Evolutionary conservation across 352 stramenopile genomes (phyloP), one percentile per base, ranked within the genome.

Genomic region (Globisporangium okanoganense): DNA sequence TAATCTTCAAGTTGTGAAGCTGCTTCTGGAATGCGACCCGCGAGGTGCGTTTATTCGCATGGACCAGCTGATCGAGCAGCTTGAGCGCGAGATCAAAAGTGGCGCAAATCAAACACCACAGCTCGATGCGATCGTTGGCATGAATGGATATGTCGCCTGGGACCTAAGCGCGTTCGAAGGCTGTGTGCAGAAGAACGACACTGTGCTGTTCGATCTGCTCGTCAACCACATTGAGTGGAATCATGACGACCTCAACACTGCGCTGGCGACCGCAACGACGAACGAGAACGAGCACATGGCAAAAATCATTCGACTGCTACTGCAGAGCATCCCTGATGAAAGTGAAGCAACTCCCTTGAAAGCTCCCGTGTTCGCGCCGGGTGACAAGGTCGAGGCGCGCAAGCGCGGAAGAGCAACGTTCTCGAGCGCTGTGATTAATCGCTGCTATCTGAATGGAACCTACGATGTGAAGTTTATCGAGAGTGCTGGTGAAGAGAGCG

Each of bases 21-120:
- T 69, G 13, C 33, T 78, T 14, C 62, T 78, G 5, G 29, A 61
- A 33, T 71, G 65, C 27, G 71, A 78, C 43, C 65, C 68, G 14
- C 67, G 71, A 29, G 71, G 71, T 8, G 33, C 22, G 5, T 40
- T 78, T 20, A 65, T 62, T 20, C 70, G 69, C 31, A 54, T 69
- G n/a, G 47, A 67, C 35, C 36, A 71, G 16, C 62, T 78, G 10
- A 49, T 78, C 4, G 41, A 57, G 25, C 45, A 52, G n/a, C 38
- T 78, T 6, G 35, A 57, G 13, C 58, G 65, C 22, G 56, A 56
- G 36, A 33, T 36, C 7, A 20, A 56, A 61, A 54, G n/a, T 52
- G 35, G 33, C 25, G n/a, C 27, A 0, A 48, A 13, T 40, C 9
- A 14, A 14, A 56, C 56, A 20, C 22, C 43, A 13, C 45, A 43